phyloP scores from a whole-genome alignment of 106 monocot genomes.

The Triglochin maritima region DNA sequence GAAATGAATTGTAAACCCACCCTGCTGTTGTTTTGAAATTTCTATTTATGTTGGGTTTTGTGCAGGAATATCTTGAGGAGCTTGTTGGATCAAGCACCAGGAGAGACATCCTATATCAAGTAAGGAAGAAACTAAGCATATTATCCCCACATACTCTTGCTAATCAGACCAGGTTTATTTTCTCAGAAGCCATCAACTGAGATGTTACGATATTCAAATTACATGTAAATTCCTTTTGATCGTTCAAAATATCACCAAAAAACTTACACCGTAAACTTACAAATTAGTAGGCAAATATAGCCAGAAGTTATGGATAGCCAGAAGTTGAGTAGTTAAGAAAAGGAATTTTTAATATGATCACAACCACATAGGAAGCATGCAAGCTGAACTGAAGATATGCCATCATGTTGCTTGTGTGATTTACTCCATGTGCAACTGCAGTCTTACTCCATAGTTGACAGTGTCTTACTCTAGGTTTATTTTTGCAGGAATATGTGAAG shows the following conservation, averaged over 20 bases:
- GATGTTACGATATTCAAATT: no score
- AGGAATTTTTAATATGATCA: background rate
- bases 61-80: slow-evolving; percentile 96
- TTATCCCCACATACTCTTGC: background rate
- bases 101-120: slow-evolving; percentile 66
- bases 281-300: no score
- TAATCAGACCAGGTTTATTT: background rate
- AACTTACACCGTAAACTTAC: no score
- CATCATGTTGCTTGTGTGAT: no score
- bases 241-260: no score
- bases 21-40: no score
- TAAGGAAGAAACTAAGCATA: slow-evolving; percentile 15
- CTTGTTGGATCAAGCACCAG: slow-evolving; percentile 58
- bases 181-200: background rate
- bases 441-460: no score
- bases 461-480: background rate
- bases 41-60: background rate
- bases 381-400: no score
- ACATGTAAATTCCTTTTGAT: no score
- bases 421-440: no score
- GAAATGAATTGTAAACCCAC: no score
- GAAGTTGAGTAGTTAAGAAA: background rate
- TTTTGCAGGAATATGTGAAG: slow-evolving; percentile 74
- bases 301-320: no score
- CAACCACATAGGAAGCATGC: background rate